These are phyloP conservation scores for Candida mesenterica DNA, from an alignment of 1,139 yeast species.

Conservation along the genomic window DNA sequence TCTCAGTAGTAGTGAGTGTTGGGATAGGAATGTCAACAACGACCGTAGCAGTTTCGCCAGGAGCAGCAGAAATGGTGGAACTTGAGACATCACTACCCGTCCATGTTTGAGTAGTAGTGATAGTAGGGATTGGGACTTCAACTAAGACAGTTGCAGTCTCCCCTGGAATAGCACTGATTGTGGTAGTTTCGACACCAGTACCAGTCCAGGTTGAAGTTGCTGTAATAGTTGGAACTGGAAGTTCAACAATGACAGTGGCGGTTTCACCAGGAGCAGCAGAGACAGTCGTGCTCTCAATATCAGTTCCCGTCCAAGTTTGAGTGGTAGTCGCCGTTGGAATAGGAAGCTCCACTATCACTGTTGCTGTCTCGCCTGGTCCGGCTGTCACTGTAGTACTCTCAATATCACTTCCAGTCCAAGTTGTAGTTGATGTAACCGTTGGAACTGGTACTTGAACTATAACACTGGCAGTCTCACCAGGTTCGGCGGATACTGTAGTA, in stretches of 20 bases:
- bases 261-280: slow-evolving; percentile 11
- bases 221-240: slow-evolving; percentile 15
- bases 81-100: slow-evolving; percentile 10
- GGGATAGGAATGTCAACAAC: slow-evolving; percentile 14
- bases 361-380: neutral
- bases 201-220: slow-evolving; percentile 14
- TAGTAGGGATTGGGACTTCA: slow-evolving; percentile 15
- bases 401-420: slow-evolving; percentile 1
- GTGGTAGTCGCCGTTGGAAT: slow-evolving; percentile 1
- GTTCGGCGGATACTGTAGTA: slow-evolving; percentile 5
- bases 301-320: slow-evolving; percentile 4
- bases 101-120: slow-evolving; percentile 14
- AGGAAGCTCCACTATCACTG: slow-evolving; percentile 4
- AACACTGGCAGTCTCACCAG: slow-evolving; percentile 18
- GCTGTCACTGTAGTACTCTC: slow-evolving; percentile 1
- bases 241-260: slow-evolving; percentile 15
- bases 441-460: slow-evolving; percentile 9
- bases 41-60: slow-evolving; percentile 13
- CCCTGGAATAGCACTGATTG: slow-evolving; percentile 10
- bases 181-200: slow-evolving; percentile 10
- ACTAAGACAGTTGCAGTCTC: slow-evolving; percentile 14
- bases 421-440: neutral
- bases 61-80: slow-evolving; percentile 8
- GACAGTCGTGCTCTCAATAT: slow-evolving; percentile 6
- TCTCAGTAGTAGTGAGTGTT: slow-evolving; percentile 7